Conservation (phyloP, 2,329 filamentous ascomycete genomes). For the Didymosphaeria variabile region DNA sequence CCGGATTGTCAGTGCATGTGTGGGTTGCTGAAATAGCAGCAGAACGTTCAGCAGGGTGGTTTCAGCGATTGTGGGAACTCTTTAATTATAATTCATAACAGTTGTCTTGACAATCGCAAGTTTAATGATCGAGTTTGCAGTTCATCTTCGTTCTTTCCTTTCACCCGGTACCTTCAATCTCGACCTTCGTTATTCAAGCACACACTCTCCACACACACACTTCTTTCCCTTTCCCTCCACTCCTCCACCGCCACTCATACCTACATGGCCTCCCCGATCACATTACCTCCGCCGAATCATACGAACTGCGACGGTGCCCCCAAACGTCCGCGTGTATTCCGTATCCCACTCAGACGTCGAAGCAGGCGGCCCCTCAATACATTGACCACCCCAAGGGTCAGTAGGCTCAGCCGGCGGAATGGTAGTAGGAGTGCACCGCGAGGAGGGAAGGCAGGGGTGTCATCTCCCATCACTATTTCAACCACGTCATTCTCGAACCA, state of each 20-base stretch:
- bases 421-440: not conserved
- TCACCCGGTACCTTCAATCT: not conserved
- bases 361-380: not conserved
- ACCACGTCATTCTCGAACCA: not conserved
- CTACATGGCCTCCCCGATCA: not conserved
- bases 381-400: not conserved
- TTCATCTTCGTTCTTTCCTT: not conserved
- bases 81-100: no score
- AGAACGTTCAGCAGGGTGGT: no score
- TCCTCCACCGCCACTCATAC: not conserved
- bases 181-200: not conserved
- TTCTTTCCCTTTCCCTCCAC: not conserved
- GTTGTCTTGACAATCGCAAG: no score
- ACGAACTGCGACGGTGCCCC: not conserved
- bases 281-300: not conserved
- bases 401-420: not conserved
- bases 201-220: not conserved
- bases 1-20: conserved; percentile 65
- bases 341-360: not conserved
- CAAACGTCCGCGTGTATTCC: not conserved
- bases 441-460: not conserved
- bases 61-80: no score
- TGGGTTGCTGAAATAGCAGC: conserved; percentile 49
- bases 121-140: not conserved
- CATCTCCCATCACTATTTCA: not conserved